These are phyloP conservation scores for Malus fusca DNA, from an alignment of 306 rosid species.

Conservation along the genomic window DNA sequence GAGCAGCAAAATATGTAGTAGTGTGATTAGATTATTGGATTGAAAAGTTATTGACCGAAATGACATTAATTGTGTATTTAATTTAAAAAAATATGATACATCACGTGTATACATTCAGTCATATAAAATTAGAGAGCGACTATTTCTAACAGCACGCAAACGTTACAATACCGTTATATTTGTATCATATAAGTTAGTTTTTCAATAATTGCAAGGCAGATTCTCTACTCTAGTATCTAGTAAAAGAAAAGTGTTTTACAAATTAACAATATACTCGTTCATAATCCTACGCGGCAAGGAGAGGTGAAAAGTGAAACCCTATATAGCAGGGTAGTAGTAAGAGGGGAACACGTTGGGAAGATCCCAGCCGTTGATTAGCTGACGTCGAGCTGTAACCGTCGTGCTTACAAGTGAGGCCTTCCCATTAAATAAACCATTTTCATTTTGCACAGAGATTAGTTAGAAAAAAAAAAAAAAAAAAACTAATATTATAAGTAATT, in stretches of 20 bases:
- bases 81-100: too few relatives aligned
- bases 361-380: constrained; percentile 14
- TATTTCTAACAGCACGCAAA: accelerated
- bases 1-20: background rate
- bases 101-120: background rate
- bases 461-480: background rate
- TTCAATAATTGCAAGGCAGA: background rate
- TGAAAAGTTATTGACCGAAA: too few relatives aligned
- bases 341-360: constrained; percentile 23
- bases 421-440: constrained; percentile 9
- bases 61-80: too few relatives aligned
- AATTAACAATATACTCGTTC: constrained; percentile 13
- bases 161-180: accelerated
- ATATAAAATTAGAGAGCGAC: accelerated
- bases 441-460: constrained; percentile 6
- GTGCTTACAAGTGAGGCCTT: constrained; percentile 24
- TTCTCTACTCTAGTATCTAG: background rate
- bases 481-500: background rate
- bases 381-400: constrained; percentile 27
- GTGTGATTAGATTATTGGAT: too few relatives aligned
- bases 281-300: constrained; percentile 6
- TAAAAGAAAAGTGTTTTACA: background rate
- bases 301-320: constrained; percentile 25
- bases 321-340: background rate
- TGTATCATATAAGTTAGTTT: too few relatives aligned